A percentile compares a stretch with the other conserved stretches of the same genome.
Evolutionary conservation across 202 grass and related monocot genomes (phyloP).

Genomic region (Hordeum pubiflorum): DNA sequence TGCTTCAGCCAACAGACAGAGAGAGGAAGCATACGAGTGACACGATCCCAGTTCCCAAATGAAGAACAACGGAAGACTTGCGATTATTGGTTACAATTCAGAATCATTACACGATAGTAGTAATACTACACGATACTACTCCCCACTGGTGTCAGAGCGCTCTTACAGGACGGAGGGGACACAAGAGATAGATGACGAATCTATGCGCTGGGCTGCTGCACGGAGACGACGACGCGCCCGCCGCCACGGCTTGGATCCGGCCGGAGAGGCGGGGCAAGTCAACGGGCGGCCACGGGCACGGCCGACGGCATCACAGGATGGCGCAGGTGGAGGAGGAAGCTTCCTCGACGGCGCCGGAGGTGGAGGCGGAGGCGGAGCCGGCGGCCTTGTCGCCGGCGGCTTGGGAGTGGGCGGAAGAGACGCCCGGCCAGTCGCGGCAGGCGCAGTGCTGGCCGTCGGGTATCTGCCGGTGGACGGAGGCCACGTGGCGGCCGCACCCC

Average conservation of each 20-base stretch:
- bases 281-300: neutral
- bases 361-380: too few relatives aligned
- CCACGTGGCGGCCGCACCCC: conserved; percentile 73
- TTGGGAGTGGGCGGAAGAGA: neutral
- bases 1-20: too few relatives aligned
- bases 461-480: conserved; percentile 66
- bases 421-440: conserved; percentile 81
- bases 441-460: conserved; percentile 68
- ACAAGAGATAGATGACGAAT: too few relatives aligned
- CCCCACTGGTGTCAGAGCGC: too few relatives aligned
- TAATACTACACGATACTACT: too few relatives aligned
- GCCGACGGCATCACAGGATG: conserved; percentile 14
- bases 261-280: neutral
- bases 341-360: neutral
- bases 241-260: neutral
- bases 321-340: neutral
- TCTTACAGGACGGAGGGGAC: too few relatives aligned
- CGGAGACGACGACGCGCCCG: too few relatives aligned
- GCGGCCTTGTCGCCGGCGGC: neutral
- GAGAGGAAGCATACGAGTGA: too few relatives aligned
- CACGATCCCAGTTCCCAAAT: too few relatives aligned
- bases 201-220: too few relatives aligned
- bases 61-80: too few relatives aligned
- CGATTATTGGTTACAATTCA: neutral
- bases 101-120: neutral